These are phyloP conservation scores for Malania oleifera DNA, from an alignment of 164 flowering plant genomes.

Conservation along the genomic window DNA sequence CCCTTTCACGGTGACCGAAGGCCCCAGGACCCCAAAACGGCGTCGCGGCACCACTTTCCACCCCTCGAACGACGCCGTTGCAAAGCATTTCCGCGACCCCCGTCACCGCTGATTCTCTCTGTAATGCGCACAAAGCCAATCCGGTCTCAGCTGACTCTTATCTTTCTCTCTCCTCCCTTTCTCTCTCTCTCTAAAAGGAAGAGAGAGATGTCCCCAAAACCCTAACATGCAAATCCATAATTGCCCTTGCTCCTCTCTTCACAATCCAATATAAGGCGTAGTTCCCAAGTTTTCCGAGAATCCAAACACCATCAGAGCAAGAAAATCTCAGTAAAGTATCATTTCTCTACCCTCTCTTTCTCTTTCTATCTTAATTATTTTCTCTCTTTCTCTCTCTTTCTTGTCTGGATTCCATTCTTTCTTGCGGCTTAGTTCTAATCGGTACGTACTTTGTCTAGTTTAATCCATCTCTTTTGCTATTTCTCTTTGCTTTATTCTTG, in stretches of 20 bases:
- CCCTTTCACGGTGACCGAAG: too few species aligned
- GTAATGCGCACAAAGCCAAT: too few species aligned
- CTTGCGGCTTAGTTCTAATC: slow-evolving; percentile 14
- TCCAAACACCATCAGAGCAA: neutral
- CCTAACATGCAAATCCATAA: neutral
- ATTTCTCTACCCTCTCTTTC: neutral
- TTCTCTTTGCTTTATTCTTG: slow-evolving; percentile 12
- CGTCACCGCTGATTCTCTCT: too few species aligned
- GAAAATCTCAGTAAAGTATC: neutral
- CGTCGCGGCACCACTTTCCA: too few species aligned
- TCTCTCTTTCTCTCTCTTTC: neutral
- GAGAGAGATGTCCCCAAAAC: slow-evolving; percentile 16
- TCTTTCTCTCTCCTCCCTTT: slow-evolving; percentile 9
- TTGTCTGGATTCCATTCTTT: slow-evolving; percentile 15
- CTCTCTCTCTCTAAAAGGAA: slow-evolving; percentile 10
- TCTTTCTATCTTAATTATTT: neutral
- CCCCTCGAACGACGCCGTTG: too few species aligned
- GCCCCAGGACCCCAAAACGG: too few species aligned
- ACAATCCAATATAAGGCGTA: too few species aligned
- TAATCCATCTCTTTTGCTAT: neutral
- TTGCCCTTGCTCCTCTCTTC: slow-evolving; percentile 1
- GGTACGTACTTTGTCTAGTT: slow-evolving; percentile 20
- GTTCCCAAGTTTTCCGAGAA: too few species aligned
- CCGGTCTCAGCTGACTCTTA: too few species aligned
- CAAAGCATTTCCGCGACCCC: too few species aligned